These are phyloP conservation scores for Fragilariopsis cylindrus DNA, from an alignment of 108 stramenopile genomes.

Conservation along the genomic window DNA sequence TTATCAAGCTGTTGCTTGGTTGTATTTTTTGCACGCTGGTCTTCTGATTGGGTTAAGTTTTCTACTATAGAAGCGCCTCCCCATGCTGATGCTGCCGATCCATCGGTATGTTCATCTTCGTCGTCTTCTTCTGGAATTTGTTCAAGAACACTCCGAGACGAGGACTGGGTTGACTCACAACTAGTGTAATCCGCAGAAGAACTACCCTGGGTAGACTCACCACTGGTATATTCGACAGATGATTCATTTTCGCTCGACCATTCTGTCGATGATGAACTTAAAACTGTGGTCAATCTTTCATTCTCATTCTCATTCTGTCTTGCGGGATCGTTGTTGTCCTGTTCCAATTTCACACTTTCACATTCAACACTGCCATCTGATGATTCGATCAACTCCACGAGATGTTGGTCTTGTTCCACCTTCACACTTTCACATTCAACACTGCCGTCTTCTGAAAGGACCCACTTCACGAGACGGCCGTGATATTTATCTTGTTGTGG, in stretches of 20 bases:
- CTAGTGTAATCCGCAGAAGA: background rate
- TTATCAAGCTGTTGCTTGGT: background rate
- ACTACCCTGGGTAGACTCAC: conserved; percentile 1
- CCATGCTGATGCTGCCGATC: background rate
- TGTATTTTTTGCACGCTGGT: background rate
- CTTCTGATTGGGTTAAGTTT: background rate
- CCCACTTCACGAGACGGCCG: too few relatives aligned
- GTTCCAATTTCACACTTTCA: too few relatives aligned
- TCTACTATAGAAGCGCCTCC: background rate
- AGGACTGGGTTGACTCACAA: background rate
- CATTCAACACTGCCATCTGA: background rate
- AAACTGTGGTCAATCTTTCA: too few relatives aligned
- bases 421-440: background rate
- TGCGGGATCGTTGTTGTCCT: too few relatives aligned
- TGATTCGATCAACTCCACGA: background rate
- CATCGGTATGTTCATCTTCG: background rate
- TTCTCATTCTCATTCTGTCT: too few relatives aligned
- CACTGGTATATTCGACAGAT: background rate
- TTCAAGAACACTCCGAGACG: conserved; percentile 8
- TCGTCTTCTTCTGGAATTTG: conserved; percentile 18
- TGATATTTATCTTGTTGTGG: too few relatives aligned
- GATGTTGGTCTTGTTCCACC: background rate
- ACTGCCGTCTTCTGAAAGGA: too few relatives aligned
- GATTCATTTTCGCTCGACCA: background rate
- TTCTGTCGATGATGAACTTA: too few relatives aligned